Evolutionary conservation across 1,139 yeast species (phyloP).

Genomic region (Lizanozyma gosingica): DNA sequence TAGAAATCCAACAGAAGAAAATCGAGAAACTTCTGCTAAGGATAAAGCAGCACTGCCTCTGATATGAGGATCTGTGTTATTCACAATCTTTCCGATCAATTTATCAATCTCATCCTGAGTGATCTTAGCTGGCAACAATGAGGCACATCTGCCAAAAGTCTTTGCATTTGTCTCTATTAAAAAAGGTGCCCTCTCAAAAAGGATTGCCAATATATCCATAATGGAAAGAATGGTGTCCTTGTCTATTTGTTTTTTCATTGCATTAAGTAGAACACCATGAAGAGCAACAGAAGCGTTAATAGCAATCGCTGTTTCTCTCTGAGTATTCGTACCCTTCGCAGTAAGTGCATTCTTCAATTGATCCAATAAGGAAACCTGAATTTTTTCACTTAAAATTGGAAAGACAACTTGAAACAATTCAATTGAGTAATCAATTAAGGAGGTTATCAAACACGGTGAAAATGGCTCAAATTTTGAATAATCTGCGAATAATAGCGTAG

Average conservation of each 20-base stretch:
- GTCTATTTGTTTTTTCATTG: slow-evolving; percentile 18
- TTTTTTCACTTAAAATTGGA: slow-evolving; percentile 66
- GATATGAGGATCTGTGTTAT: slow-evolving; percentile 48
- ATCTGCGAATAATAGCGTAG: slow-evolving; percentile 17
- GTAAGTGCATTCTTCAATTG: slow-evolving; percentile 53
- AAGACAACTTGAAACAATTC: slow-evolving; percentile 66
- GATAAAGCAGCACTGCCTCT: slow-evolving; percentile 60
- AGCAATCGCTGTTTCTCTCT: slow-evolving; percentile 40
- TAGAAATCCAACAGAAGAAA: slow-evolving; percentile 21
- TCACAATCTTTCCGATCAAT: slow-evolving; percentile 54
- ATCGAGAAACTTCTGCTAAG: slow-evolving; percentile 51
- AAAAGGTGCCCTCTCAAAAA: slow-evolving; percentile 29
- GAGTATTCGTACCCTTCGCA: slow-evolving; percentile 20
- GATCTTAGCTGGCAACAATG: slow-evolving; percentile 27
- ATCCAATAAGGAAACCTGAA: slow-evolving; percentile 80
- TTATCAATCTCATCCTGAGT: slow-evolving; percentile 43
- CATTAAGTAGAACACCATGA: slow-evolving; percentile 31
- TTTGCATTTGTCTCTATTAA: slow-evolving; percentile 52
- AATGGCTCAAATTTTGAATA: slow-evolving; percentile 18
- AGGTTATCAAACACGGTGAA: slow-evolving; percentile 32
- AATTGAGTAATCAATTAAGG: slow-evolving; percentile 69
- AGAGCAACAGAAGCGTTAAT: slow-evolving; percentile 59
- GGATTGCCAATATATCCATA: slow-evolving; percentile 47
- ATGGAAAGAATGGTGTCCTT: slow-evolving; percentile 41
- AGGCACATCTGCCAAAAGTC: slow-evolving; percentile 53